phyloP scores from a whole-genome alignment of 176 grass and related monocot species.

The Bothriochloa decipiens region DNA sequence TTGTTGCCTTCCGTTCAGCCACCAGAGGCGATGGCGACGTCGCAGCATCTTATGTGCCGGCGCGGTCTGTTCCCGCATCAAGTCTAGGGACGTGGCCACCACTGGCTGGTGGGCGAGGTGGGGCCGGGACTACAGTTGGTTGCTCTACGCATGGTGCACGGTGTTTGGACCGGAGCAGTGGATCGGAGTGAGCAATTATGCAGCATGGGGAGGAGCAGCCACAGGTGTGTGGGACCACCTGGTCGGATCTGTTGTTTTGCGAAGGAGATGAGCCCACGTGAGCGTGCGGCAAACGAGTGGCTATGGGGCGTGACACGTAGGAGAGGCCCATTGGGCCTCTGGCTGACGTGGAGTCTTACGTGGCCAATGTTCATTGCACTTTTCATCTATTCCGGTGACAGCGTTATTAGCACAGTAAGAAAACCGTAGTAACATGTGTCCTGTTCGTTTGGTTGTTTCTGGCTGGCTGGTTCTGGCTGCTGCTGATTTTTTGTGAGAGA shows the following conservation, averaged over 20 bases:
- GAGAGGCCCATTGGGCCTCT: constrained; percentile 14
- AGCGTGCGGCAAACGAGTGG: constrained; percentile 38
- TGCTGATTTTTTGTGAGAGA: no score
- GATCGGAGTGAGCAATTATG: constrained; percentile 41
- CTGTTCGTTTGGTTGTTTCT: no score
- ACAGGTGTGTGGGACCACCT: background rate
- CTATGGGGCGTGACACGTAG: constrained; percentile 37
- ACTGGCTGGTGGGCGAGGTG: background rate
- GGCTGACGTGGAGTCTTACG: constrained; percentile 26
- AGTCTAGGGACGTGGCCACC: background rate
- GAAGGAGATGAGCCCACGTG: constrained; percentile 58
- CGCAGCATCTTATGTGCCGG: background rate
- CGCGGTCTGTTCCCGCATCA: rapidly evolving
- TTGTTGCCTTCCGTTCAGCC: background rate
- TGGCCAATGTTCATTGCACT: background rate
- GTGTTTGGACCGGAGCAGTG: background rate
- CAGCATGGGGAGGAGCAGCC: constrained; percentile 47
- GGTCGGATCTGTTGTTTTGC: constrained; percentile 50
- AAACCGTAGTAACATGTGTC: no score
- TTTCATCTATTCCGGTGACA: background rate
- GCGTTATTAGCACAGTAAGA: no score
- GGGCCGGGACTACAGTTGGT: background rate
- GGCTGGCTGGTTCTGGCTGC: no score
- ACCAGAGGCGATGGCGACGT: constrained; percentile 8
- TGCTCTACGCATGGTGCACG: background rate